A percentile compares a stretch with the other conserved stretches of the same genome.
phyloP scores from a whole-genome alignment of 257 asterid genomes.

The Solanum stenotomum region DNA sequence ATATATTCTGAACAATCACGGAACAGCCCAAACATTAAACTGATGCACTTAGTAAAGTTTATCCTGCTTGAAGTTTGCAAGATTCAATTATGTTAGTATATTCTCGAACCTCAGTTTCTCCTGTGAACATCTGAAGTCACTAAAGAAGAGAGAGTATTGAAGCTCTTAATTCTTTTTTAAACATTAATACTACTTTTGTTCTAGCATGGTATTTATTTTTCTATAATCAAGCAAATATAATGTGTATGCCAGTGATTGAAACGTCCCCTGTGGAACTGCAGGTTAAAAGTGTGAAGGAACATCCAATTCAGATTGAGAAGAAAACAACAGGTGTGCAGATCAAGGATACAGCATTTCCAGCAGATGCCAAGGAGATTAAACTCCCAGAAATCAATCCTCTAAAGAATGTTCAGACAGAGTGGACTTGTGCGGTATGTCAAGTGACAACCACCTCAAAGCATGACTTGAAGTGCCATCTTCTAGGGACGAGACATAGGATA shows the following conservation, averaged over 20 bases:
- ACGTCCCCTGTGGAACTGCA: not conserved
- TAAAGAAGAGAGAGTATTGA: not conserved
- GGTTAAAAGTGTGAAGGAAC: not conserved
- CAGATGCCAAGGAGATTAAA: not conserved
- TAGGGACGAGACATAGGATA: conserved; percentile 24
- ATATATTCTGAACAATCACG: not conserved
- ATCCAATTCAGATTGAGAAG: not conserved
- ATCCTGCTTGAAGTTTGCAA: not conserved
- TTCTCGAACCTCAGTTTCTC: not conserved
- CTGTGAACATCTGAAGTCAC: not conserved
- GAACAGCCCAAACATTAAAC: not conserved
- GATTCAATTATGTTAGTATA: not conserved
- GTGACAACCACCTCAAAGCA: conserved; percentile 16
- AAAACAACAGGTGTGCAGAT: not conserved
- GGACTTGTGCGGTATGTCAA: conserved; percentile 30
- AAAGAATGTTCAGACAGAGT: conserved; percentile 12
- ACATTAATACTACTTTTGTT: not conserved
- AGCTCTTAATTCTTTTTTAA: not conserved
- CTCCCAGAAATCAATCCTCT: not conserved
- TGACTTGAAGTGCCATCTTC: conserved; percentile 19
- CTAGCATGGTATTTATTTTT: not conserved
- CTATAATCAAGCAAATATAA: not conserved
- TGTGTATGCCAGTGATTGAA: not conserved
- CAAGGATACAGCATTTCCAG: conserved; percentile 4
- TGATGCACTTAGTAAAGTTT: not conserved